Evolutionary conservation across 352 stramenopile species (phyloP), one percentile per base, ranked within the genome.

Genomic region (Globisporangium iwayamae): DNA sequence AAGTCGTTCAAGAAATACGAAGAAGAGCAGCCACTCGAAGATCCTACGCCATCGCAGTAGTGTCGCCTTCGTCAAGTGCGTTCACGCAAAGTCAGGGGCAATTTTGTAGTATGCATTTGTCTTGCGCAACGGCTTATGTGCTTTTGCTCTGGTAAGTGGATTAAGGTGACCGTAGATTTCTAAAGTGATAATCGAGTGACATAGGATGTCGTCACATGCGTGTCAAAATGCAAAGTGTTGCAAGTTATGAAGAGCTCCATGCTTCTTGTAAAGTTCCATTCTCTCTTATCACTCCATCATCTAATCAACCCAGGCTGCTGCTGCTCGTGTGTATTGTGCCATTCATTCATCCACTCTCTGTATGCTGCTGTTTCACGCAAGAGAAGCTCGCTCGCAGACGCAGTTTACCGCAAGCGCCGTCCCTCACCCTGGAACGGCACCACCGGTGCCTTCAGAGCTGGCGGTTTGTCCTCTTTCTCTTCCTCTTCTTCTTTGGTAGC

Each of bases 361-460:
- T 55, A 4, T 38, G 50, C 25, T 52, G 25, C 3, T 32, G 4
- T 10, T 14, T 22, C 2, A 18, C 6, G 25, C 50, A 56, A 36
- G 14, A 28, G 32, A 36, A 16, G 30, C 25, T 20, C 6, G 30
- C 36, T 45, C 50, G 4, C 32, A 45, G 18, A 8, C 6, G 32
- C 25, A 28, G 25, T 73, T 74, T 79, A 88, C 69, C 79, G 73
- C 57, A 88, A 70, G 32, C 81, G 79, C 7, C 77, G 73, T 6
- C 86, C 86, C 60, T 87, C 65, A 28, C 84, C 86, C 51, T 93
- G 75, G 64, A 93, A 95, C 16, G 86, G 76, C 36, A 73, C 66
- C 9, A 71, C 67, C 38, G 43, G 43, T 5, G 39, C 67, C 34
- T 81, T 76, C 10, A 68, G 46, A 10, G 71, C 70, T 45, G 56